Base-by-base conservation (phyloP, 2,329 filamentous ascomycete genomes). In the Fusarium sp. region DNA sequence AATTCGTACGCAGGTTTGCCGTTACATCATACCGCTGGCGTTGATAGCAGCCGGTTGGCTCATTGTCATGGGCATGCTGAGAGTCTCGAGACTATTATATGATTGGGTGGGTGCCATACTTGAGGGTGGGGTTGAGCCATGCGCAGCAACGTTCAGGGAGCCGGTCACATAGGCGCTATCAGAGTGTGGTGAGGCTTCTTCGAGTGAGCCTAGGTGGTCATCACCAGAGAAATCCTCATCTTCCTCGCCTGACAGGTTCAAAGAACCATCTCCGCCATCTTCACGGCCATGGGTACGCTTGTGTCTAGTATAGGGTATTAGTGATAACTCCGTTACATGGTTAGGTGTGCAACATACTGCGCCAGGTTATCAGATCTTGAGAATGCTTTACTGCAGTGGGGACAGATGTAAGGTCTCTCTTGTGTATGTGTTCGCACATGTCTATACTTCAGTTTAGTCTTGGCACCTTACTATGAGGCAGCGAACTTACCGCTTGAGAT, bases 401-500 rank as follows among this genome's bases (percentile, higher is more conserved):
- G 93, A 90, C 96, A 99, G 81, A 97, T 92, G 85, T 99, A 99
- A 78, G 96, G 96, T 86, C 96, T 94, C 88, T 99, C 96, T 88
- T 99, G 96, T 64, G 96, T 99, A 88, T 99, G 96, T 80, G 96
- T 99, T 86, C 96, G 94, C 83, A 99, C 96, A 86, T 99, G 96
- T 89, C 95, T 97, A 89, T 82, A 35, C 13, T 35, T 49, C 56
- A 44, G 16, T 50, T 79, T 54, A 79, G 75, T 69, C 58, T 69
- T 49, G 54, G 47, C 25, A 32, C 19, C 43, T 54, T 15, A 12
- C 78, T 82, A 42, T 78, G 82, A 83, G 80, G 74, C 76, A 82
- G 84, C 82, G 74, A 79, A 80, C 81, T 91, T 94, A 97, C 94
- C 96, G 92, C 90, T 99, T 99, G 81, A 99, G 91, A 86, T 99